A percentile compares a stretch with the other conserved stretches of the same genome.
Conservation (phyloP, 2,329 filamentous ascomycete genomes). For the Sporothrix schenckii region DNA sequence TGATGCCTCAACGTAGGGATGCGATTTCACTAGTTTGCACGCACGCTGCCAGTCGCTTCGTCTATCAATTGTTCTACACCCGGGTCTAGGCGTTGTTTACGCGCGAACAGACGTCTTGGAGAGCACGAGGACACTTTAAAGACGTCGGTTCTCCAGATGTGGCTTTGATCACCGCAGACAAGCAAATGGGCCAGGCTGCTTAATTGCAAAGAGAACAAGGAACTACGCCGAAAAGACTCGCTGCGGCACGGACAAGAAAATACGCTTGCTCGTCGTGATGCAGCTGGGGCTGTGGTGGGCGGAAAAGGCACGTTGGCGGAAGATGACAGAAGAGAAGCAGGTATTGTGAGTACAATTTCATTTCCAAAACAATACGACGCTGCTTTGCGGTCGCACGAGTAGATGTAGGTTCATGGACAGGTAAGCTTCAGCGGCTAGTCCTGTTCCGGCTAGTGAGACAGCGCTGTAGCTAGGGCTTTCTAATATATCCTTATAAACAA, state of each 20-base stretch:
- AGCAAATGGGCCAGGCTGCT: constrained; percentile 15
- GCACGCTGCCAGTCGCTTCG: neutral
- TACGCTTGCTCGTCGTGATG: constrained; percentile 6
- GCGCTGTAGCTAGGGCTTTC: neutral
- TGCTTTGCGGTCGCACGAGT: constrained; percentile 12
- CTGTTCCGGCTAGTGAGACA: neutral
- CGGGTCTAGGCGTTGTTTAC: constrained; percentile 7
- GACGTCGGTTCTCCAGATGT: constrained; percentile 14
- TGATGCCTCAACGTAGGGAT: neutral
- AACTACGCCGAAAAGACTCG: constrained; percentile 26
- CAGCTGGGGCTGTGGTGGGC: constrained; percentile 1
- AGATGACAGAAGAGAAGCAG: neutral
- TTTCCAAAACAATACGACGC: constrained; percentile 26
- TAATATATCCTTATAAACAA: constrained; percentile 4
- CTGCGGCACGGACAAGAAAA: constrained; percentile 8
- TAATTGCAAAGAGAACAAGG: neutral
- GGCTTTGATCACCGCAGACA: neutral
- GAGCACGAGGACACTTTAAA: neutral
- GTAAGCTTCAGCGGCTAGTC: constrained; percentile 19
- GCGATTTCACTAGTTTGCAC: neutral
- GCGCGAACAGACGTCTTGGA: constrained; percentile 12
- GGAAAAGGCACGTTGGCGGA: neutral
- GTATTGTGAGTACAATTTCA: constrained; percentile 19
- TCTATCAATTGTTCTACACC: neutral
- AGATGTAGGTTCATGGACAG: neutral